Evolutionary conservation across 2,329 filamentous ascomycete species (phyloP).

Genomic region (Alternaria solani): DNA sequence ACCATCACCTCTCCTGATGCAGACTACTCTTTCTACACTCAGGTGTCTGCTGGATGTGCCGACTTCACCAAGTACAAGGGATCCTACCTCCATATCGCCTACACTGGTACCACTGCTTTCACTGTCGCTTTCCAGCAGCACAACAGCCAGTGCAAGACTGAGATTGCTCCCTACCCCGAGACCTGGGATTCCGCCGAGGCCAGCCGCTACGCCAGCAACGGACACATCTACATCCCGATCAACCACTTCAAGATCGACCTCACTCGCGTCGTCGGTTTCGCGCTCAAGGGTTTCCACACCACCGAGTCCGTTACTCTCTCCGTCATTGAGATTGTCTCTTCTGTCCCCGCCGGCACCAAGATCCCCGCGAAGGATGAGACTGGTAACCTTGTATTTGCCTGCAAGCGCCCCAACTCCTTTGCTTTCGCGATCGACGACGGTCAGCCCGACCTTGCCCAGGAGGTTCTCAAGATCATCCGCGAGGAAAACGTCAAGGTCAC

Average conservation of each 20-base stretch:
- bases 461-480: conserved; percentile 68
- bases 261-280: conserved; percentile 64
- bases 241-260: conserved; percentile 71
- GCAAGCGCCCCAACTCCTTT: conserved; percentile 73
- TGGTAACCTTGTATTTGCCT: conserved; percentile 68
- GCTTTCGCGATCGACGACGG: conserved; percentile 78
- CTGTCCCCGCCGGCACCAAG: conserved; percentile 60
- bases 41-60: conserved; percentile 63
- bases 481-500: conserved; percentile 71
- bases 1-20: conserved; percentile 66
- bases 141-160: conserved; percentile 66
- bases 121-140: conserved; percentile 72
- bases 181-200: conserved; percentile 74
- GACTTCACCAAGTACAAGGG: conserved; percentile 64
- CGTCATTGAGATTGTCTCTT: conserved; percentile 67
- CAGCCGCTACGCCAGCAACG: conserved; percentile 63
- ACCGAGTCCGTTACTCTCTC: conserved; percentile 60
- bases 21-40: conserved; percentile 69
- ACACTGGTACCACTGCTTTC: conserved; percentile 69
- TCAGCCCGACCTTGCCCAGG: conserved; percentile 65
- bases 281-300: conserved; percentile 71
- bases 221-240: conserved; percentile 72
- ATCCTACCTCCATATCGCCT: conserved; percentile 71
- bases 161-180: conserved; percentile 67
- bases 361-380: conserved; percentile 68